Percentiles rank a stretch among this genome's conserved stretches.
phyloP scores from a whole-genome alignment of 306 rosid genomes.

The Gleditsia sinensis region DNA sequence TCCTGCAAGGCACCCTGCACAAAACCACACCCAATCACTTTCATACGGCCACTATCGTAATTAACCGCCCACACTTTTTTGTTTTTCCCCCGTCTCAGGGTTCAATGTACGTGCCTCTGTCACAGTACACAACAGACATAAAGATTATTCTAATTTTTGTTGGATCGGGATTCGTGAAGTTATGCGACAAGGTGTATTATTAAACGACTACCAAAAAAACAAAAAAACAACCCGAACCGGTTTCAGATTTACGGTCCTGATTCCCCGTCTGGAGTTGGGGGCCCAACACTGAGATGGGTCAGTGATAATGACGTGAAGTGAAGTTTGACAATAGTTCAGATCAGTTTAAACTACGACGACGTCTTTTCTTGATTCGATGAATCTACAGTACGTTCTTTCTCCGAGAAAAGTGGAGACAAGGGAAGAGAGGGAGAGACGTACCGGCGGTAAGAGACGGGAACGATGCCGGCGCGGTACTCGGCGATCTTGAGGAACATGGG shows the following conservation, averaged over 20 bases:
- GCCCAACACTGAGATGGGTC: not conserved
- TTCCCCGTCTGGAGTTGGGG: not conserved
- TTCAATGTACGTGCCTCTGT: not conserved
- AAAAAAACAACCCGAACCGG: not conserved
- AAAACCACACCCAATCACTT: not conserved
- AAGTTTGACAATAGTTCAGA: too few relatives aligned
- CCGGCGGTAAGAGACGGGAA: constrained; percentile 66
- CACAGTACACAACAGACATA: too few relatives aligned
- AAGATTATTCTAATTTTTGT: not conserved
- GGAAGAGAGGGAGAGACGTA: not conserved
- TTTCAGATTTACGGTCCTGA: not conserved
- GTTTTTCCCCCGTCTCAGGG: too few relatives aligned
- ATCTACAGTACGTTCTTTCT: too few relatives aligned
- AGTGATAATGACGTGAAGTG: not conserved
- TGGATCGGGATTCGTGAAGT: not conserved
- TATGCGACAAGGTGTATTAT: not conserved
- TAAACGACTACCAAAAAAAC: not conserved
- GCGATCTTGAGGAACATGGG: constrained; percentile 71
- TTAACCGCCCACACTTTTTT: not conserved
- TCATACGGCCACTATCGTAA: not conserved
- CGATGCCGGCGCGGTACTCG: constrained; percentile 66
- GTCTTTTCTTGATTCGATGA: not conserved
- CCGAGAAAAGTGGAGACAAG: not conserved
- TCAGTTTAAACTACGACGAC: not conserved
- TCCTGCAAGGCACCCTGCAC: constrained; percentile 58